Percentiles rank a stretch among this genome's conserved stretches.
Conservation (phyloP, 768 basidiomycete species). For the Mycena chlorophos region DNA sequence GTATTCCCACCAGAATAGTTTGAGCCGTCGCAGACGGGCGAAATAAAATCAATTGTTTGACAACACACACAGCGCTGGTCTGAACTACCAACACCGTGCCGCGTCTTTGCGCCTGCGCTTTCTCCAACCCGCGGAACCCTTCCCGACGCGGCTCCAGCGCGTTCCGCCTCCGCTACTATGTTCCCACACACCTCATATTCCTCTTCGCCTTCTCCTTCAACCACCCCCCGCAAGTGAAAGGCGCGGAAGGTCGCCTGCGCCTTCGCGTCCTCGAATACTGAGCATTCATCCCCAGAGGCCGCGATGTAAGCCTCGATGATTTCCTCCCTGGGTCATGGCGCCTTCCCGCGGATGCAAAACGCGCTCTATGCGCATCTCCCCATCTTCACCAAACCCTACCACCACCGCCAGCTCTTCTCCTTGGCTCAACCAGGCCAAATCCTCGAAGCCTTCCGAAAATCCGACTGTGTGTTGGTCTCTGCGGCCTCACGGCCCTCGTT, state of each 20-base stretch:
- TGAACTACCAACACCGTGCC: not conserved
- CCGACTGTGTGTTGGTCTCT: too few relatives aligned
- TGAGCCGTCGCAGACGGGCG: not conserved
- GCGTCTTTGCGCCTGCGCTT: not conserved
- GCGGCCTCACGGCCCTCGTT: too few relatives aligned
- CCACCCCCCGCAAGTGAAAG: too few relatives aligned
- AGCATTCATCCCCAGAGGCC: too few relatives aligned
- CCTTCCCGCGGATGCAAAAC: constrained; percentile 13
- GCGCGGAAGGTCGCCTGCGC: too few relatives aligned
- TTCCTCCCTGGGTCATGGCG: constrained; percentile 2
- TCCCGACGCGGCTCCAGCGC: not conserved
- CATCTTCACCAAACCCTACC: constrained; percentile 6
- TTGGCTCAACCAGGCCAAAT: constrained; percentile 5
- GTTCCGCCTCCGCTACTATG: not conserved
- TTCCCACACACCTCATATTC: constrained; percentile 5
- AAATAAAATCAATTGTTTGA: constrained; percentile 3
- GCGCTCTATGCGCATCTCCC: constrained; percentile 5
- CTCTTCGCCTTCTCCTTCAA: too few relatives aligned
- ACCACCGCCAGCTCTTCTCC: constrained; percentile 15
- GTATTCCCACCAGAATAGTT: not conserved
- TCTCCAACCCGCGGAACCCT: not conserved
- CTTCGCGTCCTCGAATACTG: too few relatives aligned
- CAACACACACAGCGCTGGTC: not conserved
- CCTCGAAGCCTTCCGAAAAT: too few relatives aligned
- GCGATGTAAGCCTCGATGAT: constrained; percentile 4